Evolutionary conservation across 176 grass and related monocot species (phyloP).

Genomic region (Alopecurus myosuroides): DNA sequence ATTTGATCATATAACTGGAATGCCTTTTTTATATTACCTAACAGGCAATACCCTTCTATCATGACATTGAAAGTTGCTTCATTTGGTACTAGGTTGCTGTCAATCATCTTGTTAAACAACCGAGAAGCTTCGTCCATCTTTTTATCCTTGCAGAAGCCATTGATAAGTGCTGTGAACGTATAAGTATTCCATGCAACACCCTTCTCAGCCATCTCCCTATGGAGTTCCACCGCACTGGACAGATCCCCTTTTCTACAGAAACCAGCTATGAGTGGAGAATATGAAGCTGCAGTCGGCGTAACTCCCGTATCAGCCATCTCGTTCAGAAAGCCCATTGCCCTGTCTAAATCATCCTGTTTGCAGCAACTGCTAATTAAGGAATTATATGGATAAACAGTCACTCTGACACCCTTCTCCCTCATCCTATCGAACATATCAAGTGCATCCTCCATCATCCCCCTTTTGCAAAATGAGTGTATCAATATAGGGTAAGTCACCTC

Average conservation of each 20-base stretch:
- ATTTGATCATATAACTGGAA: neutral
- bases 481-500: slow-evolving; percentile 62
- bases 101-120: neutral
- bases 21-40: neutral
- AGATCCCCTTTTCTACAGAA: slow-evolving; percentile 17
- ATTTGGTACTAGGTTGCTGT: neutral
- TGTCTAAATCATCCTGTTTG: slow-evolving; percentile 37
- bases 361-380: slow-evolving; percentile 76
- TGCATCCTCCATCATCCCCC: slow-evolving; percentile 54
- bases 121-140: neutral
- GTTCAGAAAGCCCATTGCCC: neutral
- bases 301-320: neutral
- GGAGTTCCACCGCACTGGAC: neutral
- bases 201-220: neutral
- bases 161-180: slow-evolving; percentile 4
- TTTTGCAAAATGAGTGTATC: slow-evolving; percentile 80
- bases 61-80: slow-evolving; percentile 12
- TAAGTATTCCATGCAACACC: slow-evolving; percentile 4
- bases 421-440: slow-evolving; percentile 55
- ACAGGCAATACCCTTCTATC: slow-evolving; percentile 10
- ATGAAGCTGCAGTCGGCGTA: neutral
- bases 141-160: neutral
- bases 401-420: slow-evolving; percentile 38
- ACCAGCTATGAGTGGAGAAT: slow-evolving; percentile 7
- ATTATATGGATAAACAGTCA: slow-evolving; percentile 81